Evolutionary conservation across 768 basidiomycete species (phyloP).

Genomic region (Leccinum olivaceopallidum): DNA sequence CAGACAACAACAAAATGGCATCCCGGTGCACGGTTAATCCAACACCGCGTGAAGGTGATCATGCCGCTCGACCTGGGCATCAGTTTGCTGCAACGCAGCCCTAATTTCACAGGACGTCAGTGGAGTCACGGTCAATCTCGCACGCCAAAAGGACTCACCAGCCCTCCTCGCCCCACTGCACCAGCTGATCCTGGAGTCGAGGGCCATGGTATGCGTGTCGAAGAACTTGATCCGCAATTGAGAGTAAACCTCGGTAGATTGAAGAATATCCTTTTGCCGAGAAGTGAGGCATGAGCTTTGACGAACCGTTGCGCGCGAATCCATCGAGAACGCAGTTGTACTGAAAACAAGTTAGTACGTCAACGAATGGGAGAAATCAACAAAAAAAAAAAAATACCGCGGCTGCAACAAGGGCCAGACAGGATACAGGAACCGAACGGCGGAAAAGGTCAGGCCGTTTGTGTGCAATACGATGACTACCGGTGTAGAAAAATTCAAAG

Average conservation of each 20-base stretch:
- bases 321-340: too few relatives aligned
- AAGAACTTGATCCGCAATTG: background rate
- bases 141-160: background rate
- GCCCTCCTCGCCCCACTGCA: background rate
- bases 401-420: background rate
- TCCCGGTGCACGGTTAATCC: background rate
- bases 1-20: too few relatives aligned
- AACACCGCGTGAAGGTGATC: background rate
- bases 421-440: background rate
- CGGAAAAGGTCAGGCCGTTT: background rate
- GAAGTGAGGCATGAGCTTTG: background rate
- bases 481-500: background rate
- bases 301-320: background rate
- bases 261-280: background rate
- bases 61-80: background rate
- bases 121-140: background rate
- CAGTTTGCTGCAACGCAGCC: background rate
- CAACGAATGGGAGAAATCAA: too few relatives aligned
- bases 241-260: background rate
- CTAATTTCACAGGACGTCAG: background rate
- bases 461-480: background rate
- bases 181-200: background rate
- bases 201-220: background rate
- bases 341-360: too few relatives aligned
- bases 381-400: too few relatives aligned